phyloP scores from a whole-genome alignment of 2,329 filamentous ascomycete species.

The Aspergillus luchuensis region DNA sequence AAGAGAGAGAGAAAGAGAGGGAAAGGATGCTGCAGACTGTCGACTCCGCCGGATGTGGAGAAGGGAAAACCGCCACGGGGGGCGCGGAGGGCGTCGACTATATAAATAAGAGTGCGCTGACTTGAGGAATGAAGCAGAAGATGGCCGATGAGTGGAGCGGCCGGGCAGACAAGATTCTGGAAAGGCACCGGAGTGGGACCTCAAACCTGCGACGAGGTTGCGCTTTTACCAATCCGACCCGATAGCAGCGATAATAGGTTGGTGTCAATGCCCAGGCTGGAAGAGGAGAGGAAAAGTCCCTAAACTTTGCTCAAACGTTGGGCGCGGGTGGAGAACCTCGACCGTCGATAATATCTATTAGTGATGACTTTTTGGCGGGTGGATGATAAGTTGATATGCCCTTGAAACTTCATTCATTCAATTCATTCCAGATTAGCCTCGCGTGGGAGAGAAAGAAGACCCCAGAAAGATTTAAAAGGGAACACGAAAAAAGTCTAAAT shows the following conservation, averaged over 20 bases:
- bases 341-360: slow-evolving; percentile 3
- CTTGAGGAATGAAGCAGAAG: background rate
- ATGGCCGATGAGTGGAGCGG: slow-evolving; percentile 5
- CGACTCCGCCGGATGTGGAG: slow-evolving; percentile 30
- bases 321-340: background rate
- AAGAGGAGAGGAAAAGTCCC: background rate
- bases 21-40: slow-evolving; percentile 14
- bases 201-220: slow-evolving; percentile 9
- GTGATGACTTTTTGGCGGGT: background rate
- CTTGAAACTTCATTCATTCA: no score
- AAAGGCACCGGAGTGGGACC: slow-evolving; percentile 13
- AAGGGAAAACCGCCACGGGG: slow-evolving; percentile 24
- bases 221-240: slow-evolving; percentile 13
- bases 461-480: background rate
- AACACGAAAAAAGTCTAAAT: background rate
- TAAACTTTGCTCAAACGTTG: slow-evolving; percentile 3
- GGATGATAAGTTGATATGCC: background rate
- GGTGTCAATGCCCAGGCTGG: background rate
- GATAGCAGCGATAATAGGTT: slow-evolving; percentile 1
- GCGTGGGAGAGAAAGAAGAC: slow-evolving; percentile 1
- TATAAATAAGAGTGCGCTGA: slow-evolving; percentile 20
- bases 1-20: slow-evolving; percentile 12
- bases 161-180: slow-evolving; percentile 13
- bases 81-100: slow-evolving; percentile 17
- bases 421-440: no score